phyloP scores from a whole-genome alignment of 1,139 yeast genomes.

The Ashbya aceris region DNA sequence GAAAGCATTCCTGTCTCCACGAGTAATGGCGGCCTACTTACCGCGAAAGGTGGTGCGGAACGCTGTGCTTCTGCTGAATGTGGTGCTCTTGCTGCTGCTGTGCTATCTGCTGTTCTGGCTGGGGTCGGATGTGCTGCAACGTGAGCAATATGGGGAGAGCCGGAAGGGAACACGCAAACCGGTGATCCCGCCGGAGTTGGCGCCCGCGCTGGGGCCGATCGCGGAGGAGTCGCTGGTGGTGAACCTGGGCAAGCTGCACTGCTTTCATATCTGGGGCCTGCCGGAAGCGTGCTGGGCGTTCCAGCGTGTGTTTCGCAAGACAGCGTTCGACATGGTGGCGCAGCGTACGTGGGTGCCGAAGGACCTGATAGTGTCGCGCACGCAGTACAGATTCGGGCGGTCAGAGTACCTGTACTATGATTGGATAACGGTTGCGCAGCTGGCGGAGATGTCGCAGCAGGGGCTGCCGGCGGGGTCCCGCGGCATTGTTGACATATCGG shows the following conservation, averaged over 20 bases:
- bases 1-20: too few relatives aligned
- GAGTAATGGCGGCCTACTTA: too few relatives aligned
- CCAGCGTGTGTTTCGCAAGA: slow-evolving; percentile 1
- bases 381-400: slow-evolving; percentile 15
- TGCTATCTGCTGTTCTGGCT: too few relatives aligned
- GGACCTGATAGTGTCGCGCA: slow-evolving; percentile 17
- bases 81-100: too few relatives aligned
- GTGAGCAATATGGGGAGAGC: too few relatives aligned
- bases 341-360: slow-evolving; percentile 10
- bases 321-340: neutral
- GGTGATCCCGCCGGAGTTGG: too few relatives aligned
- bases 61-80: too few relatives aligned
- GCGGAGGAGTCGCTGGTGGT: slow-evolving; percentile 6
- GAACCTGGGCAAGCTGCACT: slow-evolving; percentile 15
- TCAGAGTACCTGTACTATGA: slow-evolving; percentile 21
- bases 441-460: neutral
- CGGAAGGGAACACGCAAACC: too few relatives aligned
- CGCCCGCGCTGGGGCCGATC: too few relatives aligned
- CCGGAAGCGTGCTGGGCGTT: slow-evolving; percentile 11
- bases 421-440: slow-evolving; percentile 5
- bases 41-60: too few relatives aligned
- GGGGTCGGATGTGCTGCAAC: too few relatives aligned
- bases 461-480: neutral
- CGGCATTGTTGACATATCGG: slow-evolving; percentile 3
- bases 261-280: slow-evolving; percentile 15